Evolutionary conservation across 176 grass and related monocot genomes (phyloP), one percentile per base, ranked within the genome.

Genomic region (Lolium multiflorum): DNA sequence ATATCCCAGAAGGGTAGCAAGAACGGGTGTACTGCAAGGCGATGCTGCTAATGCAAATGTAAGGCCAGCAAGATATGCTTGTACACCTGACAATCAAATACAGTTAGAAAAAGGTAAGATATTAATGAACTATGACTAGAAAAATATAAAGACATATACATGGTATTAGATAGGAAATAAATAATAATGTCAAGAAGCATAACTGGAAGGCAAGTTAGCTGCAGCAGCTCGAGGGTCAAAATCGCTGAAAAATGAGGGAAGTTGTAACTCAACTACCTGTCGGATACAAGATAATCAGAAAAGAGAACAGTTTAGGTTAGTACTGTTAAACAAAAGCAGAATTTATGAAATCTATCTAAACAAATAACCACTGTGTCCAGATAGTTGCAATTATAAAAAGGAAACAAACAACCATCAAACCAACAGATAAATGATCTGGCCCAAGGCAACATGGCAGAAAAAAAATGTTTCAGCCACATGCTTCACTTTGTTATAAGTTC

Each of bases 41-140:
- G 96, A 98, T 84, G 93, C 93, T 26, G 96, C 96, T 43, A 98
- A 87, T 41, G 96, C 96, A 94, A 98, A 98, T 84, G 96, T 92
- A 87, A 98, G 96, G 47, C 96, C 93, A 88, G 90, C 93, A 77
- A 98, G 84, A 91, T 98, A 98, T 92, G 93, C 93, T 95, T 95
- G 96, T 66, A 95, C 93, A 78, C 93, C 96, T 98, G 65, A 64
- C n/a, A 87, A 79, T 64, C 65, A 86, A 64, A 81, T 25, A 66
- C 10, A 80, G 86, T 78, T 22, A 77, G 14, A 5, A 13, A 62
- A 76, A 55, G 47, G 4, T 75, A 44, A 91, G 22, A 64, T 78
- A 76, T 74, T 68, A 82, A 44, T 39, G 18, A 66, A 79, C 48
- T 41, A 6, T 18, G 77, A 71, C 11, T 31, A n/a, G 80, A 63